These are phyloP conservation scores for Neoascochyta sp. DNA, from an alignment of 2,329 filamentous ascomycete genomes.

Conservation along the genomic window DNA sequence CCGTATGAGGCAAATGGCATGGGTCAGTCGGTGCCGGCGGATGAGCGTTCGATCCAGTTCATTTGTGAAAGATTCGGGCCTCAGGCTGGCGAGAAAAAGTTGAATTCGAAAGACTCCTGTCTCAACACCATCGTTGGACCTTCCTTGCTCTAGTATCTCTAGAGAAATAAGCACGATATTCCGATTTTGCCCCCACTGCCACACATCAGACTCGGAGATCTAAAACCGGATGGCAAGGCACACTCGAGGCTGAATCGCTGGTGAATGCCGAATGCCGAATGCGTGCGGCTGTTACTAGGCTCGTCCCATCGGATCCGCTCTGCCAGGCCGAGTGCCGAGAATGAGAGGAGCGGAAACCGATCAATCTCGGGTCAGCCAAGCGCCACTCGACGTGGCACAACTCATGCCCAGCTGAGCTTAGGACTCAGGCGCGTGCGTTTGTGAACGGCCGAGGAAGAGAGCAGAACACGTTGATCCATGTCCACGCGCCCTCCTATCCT, in stretches of 20 bases:
- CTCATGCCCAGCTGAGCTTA: not conserved
- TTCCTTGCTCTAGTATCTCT: no score
- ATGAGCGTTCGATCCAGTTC: not conserved
- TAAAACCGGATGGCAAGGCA: not conserved
- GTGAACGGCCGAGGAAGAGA: no score
- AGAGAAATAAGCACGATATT: conserved; percentile 6
- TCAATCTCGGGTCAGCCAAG: conserved; percentile 1
- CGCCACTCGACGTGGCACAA: not conserved
- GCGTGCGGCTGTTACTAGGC: no score
- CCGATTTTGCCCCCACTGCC: not conserved
- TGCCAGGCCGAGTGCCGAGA: no score
- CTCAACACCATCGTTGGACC: no score
- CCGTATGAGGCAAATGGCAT: not conserved
- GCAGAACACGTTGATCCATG: no score
- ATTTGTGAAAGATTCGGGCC: not conserved
- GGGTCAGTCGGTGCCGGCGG: no score
- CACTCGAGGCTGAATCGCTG: not conserved
- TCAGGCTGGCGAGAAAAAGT: not conserved
- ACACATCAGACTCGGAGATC: conserved; percentile 1
- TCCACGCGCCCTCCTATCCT: no score
- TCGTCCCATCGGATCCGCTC: no score
- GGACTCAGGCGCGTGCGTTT: no score
- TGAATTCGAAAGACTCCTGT: conserved; percentile 1
- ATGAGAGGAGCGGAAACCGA: no score
- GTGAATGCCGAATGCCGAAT: no score